Conservation (phyloP, 163 green algal species). For the Coccomyxa subellipsoidea region DNA sequence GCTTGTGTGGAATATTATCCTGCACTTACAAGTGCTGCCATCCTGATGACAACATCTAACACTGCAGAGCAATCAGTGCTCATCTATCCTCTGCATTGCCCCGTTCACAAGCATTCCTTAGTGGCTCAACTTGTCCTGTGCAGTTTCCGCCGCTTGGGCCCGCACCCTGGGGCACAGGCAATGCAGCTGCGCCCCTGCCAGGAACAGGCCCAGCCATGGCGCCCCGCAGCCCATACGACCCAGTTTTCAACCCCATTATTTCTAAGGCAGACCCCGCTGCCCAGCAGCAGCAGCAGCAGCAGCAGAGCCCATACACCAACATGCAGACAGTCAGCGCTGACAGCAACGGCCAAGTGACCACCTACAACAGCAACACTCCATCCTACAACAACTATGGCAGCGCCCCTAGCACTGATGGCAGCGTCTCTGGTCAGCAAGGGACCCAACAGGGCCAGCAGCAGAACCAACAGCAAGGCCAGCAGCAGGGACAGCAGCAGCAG, state of each 20-base stretch:
- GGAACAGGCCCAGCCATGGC: not conserved
- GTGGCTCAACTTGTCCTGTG: too few relatives aligned
- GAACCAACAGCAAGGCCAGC: not conserved
- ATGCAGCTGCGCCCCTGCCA: not conserved
- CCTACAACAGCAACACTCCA: not conserved
- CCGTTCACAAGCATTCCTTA: too few relatives aligned
- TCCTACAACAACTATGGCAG: not conserved
- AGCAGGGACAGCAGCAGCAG: not conserved
- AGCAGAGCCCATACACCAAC: not conserved
- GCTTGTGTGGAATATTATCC: too few relatives aligned
- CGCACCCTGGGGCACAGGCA: not conserved
- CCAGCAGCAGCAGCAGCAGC: not conserved
- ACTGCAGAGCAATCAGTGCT: too few relatives aligned
- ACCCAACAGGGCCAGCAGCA: not conserved
- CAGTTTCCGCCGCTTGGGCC: not conserved
- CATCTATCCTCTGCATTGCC: too few relatives aligned
- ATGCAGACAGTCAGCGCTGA: slow-evolving; percentile 7
- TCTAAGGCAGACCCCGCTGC: not conserved
- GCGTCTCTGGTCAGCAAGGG: not conserved
- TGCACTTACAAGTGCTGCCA: too few relatives aligned
- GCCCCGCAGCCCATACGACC: not conserved
- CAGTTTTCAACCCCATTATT: slow-evolving; percentile 10
- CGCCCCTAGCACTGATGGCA: not conserved
- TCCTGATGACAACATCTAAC: too few relatives aligned
- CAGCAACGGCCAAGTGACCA: not conserved